These are phyloP conservation scores for Diddensiella santjacobensis DNA, from an alignment of 805 yeast species.

Conservation along the genomic window DNA sequence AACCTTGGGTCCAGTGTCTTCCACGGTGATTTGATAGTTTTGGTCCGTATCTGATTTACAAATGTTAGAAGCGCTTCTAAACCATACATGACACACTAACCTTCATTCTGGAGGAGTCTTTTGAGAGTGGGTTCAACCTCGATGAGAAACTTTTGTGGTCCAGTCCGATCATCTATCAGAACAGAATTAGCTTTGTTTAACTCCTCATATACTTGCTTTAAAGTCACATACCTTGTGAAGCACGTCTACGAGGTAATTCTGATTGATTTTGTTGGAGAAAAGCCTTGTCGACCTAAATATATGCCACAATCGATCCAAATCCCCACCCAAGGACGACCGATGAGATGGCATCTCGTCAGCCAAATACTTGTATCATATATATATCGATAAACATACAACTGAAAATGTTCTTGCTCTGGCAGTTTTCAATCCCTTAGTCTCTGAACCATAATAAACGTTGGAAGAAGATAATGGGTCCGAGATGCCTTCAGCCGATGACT, in stretches of 20 bases:
- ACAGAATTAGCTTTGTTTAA: too few species aligned
- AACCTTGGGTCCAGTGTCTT: slow-evolving; percentile 82
- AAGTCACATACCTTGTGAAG: slow-evolving; percentile 46
- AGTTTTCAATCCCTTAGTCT: slow-evolving; percentile 14
- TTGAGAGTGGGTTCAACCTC: slow-evolving; percentile 71
- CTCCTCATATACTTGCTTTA: too few species aligned
- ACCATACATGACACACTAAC: slow-evolving; percentile 9
- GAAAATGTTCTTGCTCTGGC: slow-evolving; percentile 14
- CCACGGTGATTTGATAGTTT: slow-evolving; percentile 80
- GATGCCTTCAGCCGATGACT: not conserved
- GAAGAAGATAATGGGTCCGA: slow-evolving; percentile 63
- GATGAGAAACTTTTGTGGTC: slow-evolving; percentile 56
- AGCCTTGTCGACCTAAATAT: not conserved
- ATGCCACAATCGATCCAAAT: not conserved
- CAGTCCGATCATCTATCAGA: slow-evolving; percentile 20
- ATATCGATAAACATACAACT: not conserved
- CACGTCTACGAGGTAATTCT: slow-evolving; percentile 29
- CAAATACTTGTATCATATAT: not conserved
- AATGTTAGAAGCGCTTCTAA: not conserved
- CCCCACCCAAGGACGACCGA: not conserved
- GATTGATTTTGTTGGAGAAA: not conserved
- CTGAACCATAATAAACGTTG: slow-evolving; percentile 66
- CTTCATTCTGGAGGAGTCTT: slow-evolving; percentile 63
- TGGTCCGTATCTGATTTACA: slow-evolving; percentile 70
- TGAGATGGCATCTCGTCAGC: not conserved